Evolutionary conservation across 345 rosid genomes (phyloP), one percentile per base, ranked within the genome.

Genomic region (Luvunga scandens): DNA sequence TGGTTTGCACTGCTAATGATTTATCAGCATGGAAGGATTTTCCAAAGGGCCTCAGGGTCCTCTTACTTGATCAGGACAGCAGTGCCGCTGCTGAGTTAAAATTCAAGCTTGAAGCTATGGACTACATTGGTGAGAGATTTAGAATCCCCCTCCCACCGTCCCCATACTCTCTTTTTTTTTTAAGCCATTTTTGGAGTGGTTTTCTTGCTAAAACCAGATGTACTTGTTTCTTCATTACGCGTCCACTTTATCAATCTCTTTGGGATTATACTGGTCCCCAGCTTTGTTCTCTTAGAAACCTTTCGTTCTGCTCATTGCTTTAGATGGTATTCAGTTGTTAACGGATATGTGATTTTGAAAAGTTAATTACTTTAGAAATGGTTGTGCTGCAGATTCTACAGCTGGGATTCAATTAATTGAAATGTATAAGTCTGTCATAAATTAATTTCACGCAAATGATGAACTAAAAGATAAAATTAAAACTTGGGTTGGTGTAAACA

Each of bases 11-110:
- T 77, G 89, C 90, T 70, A 79, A 88, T 80, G 94, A 94, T 82
- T 85, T 94, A 78, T 94, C 94, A 81, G 90, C 79, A 77, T 94
- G 98, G 98, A 91, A 91, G 81, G 91, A 89, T 78, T 97, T 97
- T 67, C 99, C 98, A 5, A 97, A 92, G 85, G 99, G 99, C 78
- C 98, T 97, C 80, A 85, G 84, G 80, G 90, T 94, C 81, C 99
- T 97, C 71, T 93, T 94, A 73, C 97, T 97, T 82, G 93, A 89
- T 36, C 77, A 83, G 61, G 90, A 87, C 81, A 83, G 61, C 68
- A 73, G 55, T 70, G 90, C 95, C 33, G 91, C 93, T 38, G 88
- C 81, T 1, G 91, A 91, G 75, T 87, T 90, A 75, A 90, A 87
- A 84, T 91, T 94, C 38, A 87, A 83, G 83, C 98, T 97, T 48